Base-by-base conservation (phyloP, 495 filamentous ascomycete genomes). In the Penicillium canescens region DNA sequence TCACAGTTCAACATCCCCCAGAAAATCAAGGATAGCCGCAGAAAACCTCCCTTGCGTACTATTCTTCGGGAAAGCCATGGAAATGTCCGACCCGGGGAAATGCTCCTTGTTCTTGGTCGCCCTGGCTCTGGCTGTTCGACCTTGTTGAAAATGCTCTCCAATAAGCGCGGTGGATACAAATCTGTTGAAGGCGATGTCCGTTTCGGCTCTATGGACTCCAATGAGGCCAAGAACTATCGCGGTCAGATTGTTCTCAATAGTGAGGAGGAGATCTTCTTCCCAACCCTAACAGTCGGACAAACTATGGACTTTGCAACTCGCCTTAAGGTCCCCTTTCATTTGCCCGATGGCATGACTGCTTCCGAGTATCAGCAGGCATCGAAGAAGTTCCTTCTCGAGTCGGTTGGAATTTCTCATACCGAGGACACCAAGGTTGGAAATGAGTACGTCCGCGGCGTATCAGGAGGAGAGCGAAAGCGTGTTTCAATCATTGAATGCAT, bases 391-490 rank as follows among this genome's bases (percentile, higher is more conserved):
- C 76, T 91, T 14, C 77, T 91, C 5, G 82, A 85, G 45, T 79
- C 87, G 16, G 69, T 86, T 43, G 88, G 88, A 42, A 93, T 93
- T 42, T 81, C 89, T 53, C 89, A 94, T 62, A 93, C 89, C 0
- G 76, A 79, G n/a, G 76, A 89, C 60, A 95, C 90, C 0, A 86
- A 91, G 54, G 88, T 94, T 16, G 90, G 90, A 10, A 87, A 91
- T 54, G 82, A 84, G 6, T 89, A 84, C 54, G 79, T 92, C 37
- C 87, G 90, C 20, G 90, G 90, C 59, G 83, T 96, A n/a, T 90
- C 86, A 4, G 90, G 90, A 36, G 90, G 90, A 38, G 91, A 96
- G 69, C 83, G 91, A 46, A 89, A 89, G 62, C 83, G 84, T 46
- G 83, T 88, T 2, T 85, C 81, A 0, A 87, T 88, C 65, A 80